Evolutionary conservation across 495 filamentous ascomycete species (phyloP).

Genomic region (Penicillium lividum): DNA sequence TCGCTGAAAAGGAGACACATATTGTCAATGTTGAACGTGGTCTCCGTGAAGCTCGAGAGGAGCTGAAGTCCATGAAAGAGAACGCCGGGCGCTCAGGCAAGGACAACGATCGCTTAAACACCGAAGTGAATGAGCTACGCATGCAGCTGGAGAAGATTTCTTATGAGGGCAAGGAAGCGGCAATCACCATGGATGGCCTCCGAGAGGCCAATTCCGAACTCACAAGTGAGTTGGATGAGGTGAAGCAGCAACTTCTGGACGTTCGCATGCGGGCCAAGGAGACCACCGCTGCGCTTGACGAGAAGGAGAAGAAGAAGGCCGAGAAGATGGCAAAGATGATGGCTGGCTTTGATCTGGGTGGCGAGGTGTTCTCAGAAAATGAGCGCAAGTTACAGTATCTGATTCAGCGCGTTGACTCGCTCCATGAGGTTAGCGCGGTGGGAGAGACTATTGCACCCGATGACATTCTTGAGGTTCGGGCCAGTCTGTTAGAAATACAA

Average conservation of each 20-base stretch:
- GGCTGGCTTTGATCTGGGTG: conserved; percentile 92
- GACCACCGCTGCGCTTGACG: conserved; percentile 80
- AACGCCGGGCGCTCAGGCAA: conserved; percentile 76
- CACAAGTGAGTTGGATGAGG: conserved; percentile 85
- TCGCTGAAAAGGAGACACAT: conserved; percentile 87
- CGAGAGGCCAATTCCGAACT: conserved; percentile 95
- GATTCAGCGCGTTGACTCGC: conserved; percentile 75
- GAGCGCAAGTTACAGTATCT: conserved; percentile 79
- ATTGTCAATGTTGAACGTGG: conserved; percentile 75
- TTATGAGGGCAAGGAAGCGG: conserved; percentile 94
- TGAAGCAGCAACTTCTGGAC: conserved; percentile 95
- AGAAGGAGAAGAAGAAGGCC: conserved; percentile 97
- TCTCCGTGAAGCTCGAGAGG: conserved; percentile 78
- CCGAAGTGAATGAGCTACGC: conserved; percentile 84
- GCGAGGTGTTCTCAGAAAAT: conserved; percentile 87
- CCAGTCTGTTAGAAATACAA: conserved; percentile 81
- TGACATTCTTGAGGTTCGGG: conserved; percentile 72
- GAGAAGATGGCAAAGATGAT: conserved; percentile 99
- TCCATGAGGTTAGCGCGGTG: conserved; percentile 71
- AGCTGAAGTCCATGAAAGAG: conserved; percentile 78
- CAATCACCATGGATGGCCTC: conserved; percentile 95
- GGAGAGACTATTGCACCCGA: conserved; percentile 82
- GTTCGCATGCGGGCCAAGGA: conserved; percentile 95
- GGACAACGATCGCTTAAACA: conserved; percentile 80
- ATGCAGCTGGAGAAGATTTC: conserved; percentile 95